Evolutionary conservation across 768 basidiomycete species (phyloP).

Genomic region (Mycena alexandri): DNA sequence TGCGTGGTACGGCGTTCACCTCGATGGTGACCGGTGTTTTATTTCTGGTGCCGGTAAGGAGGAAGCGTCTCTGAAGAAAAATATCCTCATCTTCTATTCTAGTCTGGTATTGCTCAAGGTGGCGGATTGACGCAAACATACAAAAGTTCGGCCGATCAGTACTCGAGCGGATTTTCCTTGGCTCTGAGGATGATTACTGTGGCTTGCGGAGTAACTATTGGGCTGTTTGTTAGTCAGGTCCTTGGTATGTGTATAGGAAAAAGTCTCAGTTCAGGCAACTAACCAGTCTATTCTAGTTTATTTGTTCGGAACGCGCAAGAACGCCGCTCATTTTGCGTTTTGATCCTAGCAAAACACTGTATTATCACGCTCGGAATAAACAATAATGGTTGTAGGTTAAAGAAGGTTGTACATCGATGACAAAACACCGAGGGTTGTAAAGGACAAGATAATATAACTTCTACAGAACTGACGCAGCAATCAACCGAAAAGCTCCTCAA

Average conservation of each 20-base stretch:
- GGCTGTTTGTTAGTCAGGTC: slow-evolving; percentile 85
- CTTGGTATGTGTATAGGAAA: slow-evolving; percentile 53
- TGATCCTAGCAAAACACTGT: slow-evolving; percentile 45
- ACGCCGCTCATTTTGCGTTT: slow-evolving; percentile 82
- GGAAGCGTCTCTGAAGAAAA: background rate
- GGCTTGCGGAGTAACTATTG: slow-evolving; percentile 83
- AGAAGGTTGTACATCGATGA: slow-evolving; percentile 32
- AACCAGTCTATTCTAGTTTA: slow-evolving; percentile 60
- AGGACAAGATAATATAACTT: slow-evolving; percentile 46
- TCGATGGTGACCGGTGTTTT: slow-evolving; percentile 95
- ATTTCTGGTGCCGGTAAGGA: slow-evolving; percentile 86
- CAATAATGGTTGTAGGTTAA: slow-evolving; percentile 35
- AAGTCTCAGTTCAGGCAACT: too few species aligned
- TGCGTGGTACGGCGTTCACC: slow-evolving; percentile 87
- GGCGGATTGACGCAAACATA: slow-evolving; percentile 76
- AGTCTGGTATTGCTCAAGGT: slow-evolving; percentile 84
- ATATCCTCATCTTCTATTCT: slow-evolving; percentile 35
- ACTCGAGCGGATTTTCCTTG: slow-evolving; percentile 82
- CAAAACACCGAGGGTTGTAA: slow-evolving; percentile 28
- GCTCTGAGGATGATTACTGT: slow-evolving; percentile 88
- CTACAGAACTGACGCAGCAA: slow-evolving; percentile 44
- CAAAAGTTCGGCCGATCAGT: slow-evolving; percentile 72
- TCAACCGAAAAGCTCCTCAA: slow-evolving; percentile 78
- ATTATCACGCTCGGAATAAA: slow-evolving; percentile 28
- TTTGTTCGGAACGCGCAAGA: slow-evolving; percentile 79